phyloP scores from a whole-genome alignment of 345 rosid species.

The Acer negundo region DNA sequence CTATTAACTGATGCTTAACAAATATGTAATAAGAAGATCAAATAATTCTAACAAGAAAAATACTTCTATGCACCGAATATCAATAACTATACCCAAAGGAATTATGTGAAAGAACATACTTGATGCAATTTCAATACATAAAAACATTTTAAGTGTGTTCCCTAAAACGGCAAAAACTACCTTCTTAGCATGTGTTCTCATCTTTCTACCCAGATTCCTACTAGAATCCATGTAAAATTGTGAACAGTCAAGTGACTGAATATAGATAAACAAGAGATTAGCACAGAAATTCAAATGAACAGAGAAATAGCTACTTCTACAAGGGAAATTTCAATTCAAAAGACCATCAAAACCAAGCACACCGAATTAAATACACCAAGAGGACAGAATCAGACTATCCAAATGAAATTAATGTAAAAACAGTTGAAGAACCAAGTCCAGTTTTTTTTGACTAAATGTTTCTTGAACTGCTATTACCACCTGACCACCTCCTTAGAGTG shows the following conservation, averaged over 20 bases:
- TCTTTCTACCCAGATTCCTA: not conserved
- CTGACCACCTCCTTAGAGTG: conserved; percentile 65
- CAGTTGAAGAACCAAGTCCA: conserved; percentile 15
- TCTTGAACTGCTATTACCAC: conserved; percentile 49
- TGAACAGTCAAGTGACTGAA: not conserved
- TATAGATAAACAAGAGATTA: not conserved
- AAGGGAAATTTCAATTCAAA: conserved; percentile 31
- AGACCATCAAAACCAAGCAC: conserved; percentile 33
- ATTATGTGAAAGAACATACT: not conserved
- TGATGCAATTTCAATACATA: not conserved
- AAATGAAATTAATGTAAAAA: conserved; percentile 31
- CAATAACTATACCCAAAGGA: not conserved
- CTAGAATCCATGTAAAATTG: not conserved
- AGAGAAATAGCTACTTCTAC: conserved; percentile 13
- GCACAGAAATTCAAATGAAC: conserved; percentile 3
- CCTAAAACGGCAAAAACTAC: conserved; percentile 2
- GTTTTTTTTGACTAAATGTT: conserved; percentile 24
- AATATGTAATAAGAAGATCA: not conserved
- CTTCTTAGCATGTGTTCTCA: not conserved
- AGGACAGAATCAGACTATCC: conserved; percentile 25
- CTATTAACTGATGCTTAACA: not conserved
- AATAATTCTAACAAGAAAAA: not conserved
- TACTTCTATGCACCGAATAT: not conserved
- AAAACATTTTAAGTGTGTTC: not conserved
- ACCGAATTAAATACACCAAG: conserved; percentile 28